Percentiles rank a stretch among this genome's conserved stretches.
phyloP scores from a whole-genome alignment of 768 basidiomycete genomes.

The Trametes cinnabarina region DNA sequence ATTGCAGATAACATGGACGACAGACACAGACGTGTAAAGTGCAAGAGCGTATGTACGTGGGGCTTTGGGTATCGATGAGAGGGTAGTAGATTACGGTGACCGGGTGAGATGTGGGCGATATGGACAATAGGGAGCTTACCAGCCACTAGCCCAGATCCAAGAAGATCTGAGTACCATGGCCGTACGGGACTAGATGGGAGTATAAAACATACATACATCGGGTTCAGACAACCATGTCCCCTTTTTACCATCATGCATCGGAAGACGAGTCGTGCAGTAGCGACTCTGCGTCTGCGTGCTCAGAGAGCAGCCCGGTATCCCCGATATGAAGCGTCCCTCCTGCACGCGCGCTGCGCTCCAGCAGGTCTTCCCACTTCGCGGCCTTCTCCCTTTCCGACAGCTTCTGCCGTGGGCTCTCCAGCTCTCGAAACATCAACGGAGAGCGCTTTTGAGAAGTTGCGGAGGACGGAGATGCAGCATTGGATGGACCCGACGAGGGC shows the following conservation, averaged over 20 bases:
- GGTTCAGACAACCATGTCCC: not conserved
- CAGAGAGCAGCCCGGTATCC: slow-evolving; percentile 43
- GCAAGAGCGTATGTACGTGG: slow-evolving; percentile 1
- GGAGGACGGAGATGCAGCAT: slow-evolving; percentile 23
- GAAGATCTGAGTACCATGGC: not conserved
- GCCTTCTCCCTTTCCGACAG: slow-evolving; percentile 71
- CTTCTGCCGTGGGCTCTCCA: slow-evolving; percentile 37
- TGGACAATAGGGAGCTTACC: not conserved
- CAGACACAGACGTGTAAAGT: not conserved
- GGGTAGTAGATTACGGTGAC: not conserved
- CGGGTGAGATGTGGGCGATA: not conserved
- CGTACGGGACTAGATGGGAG: not conserved
- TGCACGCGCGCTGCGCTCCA: slow-evolving; percentile 63
- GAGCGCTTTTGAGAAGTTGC: slow-evolving; percentile 25
- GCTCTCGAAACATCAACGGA: slow-evolving; percentile 48
- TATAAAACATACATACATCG: not conserved
- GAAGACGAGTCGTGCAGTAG: not conserved
- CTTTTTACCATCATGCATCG: not conserved
- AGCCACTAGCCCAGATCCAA: not conserved
- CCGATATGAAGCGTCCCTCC: slow-evolving; percentile 72
- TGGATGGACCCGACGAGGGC: slow-evolving; percentile 12
- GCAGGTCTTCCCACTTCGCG: slow-evolving; percentile 65
- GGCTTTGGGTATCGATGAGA: not conserved
- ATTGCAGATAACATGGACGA: not conserved
- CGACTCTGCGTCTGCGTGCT: slow-evolving; percentile 24